A percentile compares a stretch with the other conserved stretches of the same genome.
These are phyloP conservation scores for Tylopilus orsonianus DNA, from an alignment of 1,284 basidiomycete genomes.

Conservation along the genomic window DNA sequence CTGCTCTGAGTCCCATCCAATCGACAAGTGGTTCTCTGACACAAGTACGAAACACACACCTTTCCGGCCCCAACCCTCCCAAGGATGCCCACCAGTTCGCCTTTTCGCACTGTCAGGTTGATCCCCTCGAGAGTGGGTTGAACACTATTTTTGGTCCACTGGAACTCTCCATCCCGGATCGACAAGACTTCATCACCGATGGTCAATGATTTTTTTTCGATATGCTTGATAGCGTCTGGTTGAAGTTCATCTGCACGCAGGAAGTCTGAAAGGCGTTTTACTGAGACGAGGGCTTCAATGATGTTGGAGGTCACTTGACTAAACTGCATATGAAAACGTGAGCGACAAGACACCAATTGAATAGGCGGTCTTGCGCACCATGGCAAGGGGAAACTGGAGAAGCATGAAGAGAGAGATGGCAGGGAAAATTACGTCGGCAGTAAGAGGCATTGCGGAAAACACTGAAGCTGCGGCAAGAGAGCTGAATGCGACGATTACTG, in stretches of 20 bases:
- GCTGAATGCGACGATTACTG: slow-evolving; percentile 81
- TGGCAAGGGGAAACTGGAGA: slow-evolving; percentile 84
- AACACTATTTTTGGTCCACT: slow-evolving; percentile 62
- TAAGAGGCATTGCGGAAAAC: slow-evolving; percentile 72
- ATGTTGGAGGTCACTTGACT: slow-evolving; percentile 73
- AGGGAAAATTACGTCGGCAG: slow-evolving; percentile 92
- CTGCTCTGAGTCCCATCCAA: slow-evolving; percentile 50
- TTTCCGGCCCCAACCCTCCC: slow-evolving; percentile 95
- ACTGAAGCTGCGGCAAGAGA: slow-evolving; percentile 83
- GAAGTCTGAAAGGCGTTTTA: slow-evolving; percentile 79
- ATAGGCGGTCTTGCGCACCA: slow-evolving; percentile 47
- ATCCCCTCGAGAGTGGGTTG: slow-evolving; percentile 78
- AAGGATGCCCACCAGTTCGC: slow-evolving; percentile 85
- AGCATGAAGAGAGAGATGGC: slow-evolving; percentile 92
- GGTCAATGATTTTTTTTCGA: slow-evolving; percentile 44
- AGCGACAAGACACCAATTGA: slow-evolving; percentile 1
- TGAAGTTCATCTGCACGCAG: slow-evolving; percentile 82
- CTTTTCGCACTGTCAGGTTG: slow-evolving; percentile 74
- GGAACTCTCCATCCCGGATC: slow-evolving; percentile 75
- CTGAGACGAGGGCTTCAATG: slow-evolving; percentile 85
- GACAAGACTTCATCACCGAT: slow-evolving; percentile 70
- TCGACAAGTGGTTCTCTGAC: background rate
- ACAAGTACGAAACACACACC: slow-evolving; percentile 39
- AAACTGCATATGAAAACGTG: slow-evolving; percentile 43
- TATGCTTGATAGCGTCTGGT: slow-evolving; percentile 60